Evolutionary conservation across 2,329 filamentous ascomycete species (phyloP).

Genomic region (Aspergillus fischeri): DNA sequence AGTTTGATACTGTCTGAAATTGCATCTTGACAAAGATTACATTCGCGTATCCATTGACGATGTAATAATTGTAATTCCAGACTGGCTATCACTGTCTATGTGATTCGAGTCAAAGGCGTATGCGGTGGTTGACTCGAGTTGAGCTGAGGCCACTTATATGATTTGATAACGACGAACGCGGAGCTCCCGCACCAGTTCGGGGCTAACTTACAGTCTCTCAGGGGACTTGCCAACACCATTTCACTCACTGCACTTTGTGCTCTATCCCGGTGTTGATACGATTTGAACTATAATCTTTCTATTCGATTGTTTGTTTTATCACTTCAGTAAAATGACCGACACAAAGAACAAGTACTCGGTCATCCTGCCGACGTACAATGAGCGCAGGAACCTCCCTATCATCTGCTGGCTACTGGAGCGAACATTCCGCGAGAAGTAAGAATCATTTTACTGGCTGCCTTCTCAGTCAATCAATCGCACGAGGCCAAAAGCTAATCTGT

Average conservation of each 20-base stretch:
- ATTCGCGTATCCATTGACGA: not conserved
- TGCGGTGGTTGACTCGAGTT: not conserved
- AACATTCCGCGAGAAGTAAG: slow-evolving; percentile 84
- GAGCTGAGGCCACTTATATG: not conserved
- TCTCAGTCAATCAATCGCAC: not conserved
- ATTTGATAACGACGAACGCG: not conserved
- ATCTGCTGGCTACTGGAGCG: slow-evolving; percentile 90
- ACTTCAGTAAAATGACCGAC: slow-evolving; percentile 28
- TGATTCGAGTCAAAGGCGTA: not conserved
- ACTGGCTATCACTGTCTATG: not conserved
- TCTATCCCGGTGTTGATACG: not conserved
- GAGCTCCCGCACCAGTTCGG: not conserved
- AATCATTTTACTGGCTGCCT: slow-evolving; percentile 1
- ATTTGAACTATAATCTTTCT: not conserved
- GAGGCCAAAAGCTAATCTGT: slow-evolving; percentile 7
- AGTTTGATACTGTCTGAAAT: not conserved
- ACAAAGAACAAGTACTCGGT: slow-evolving; percentile 83
- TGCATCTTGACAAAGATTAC: not conserved
- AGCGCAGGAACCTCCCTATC: slow-evolving; percentile 94
- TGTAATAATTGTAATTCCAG: not conserved
- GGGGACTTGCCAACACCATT: not conserved
- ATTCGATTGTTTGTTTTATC: not conserved
- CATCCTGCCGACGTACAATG: slow-evolving; percentile 97
- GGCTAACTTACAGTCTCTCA: not conserved
- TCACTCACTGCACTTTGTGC: not conserved